Percentiles rank a stretch among this genome's conserved stretches.
phyloP scores from a whole-genome alignment of 495 filamentous ascomycete genomes.

The Penicillium arizonense region DNA sequence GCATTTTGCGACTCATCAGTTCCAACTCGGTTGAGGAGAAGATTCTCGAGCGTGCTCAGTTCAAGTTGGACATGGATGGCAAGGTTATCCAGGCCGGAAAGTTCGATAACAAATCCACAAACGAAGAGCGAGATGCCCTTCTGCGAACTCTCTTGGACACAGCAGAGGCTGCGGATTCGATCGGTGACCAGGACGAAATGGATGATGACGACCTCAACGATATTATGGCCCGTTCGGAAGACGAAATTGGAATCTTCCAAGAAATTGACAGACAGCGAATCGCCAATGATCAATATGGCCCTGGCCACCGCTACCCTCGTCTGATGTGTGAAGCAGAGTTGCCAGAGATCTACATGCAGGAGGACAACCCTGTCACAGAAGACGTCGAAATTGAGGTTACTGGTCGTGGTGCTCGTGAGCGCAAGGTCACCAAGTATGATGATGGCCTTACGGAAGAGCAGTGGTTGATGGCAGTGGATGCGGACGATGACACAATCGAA shows the following conservation, averaged over 20 bases:
- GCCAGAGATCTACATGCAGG: slow-evolving; percentile 87
- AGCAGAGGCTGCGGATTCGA: slow-evolving; percentile 79
- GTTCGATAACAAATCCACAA: slow-evolving; percentile 99
- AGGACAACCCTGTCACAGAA: slow-evolving; percentile 79
- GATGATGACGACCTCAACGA: slow-evolving; percentile 96
- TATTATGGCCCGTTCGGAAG: slow-evolving; percentile 76
- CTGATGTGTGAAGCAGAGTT: slow-evolving; percentile 86
- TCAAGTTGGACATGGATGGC: slow-evolving; percentile 98
- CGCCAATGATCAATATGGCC: slow-evolving; percentile 66
- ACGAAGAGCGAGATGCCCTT: slow-evolving; percentile 96
- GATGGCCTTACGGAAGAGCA: slow-evolving; percentile 98
- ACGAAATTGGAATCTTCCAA: slow-evolving; percentile 68
- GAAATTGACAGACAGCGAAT: slow-evolving; percentile 74
- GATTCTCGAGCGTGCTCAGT: slow-evolving; percentile 94
- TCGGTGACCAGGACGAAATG: slow-evolving; percentile 82
- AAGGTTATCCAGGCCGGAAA: slow-evolving; percentile 99
- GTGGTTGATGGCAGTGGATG: slow-evolving; percentile 89
- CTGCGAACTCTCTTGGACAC: slow-evolving; percentile 86
- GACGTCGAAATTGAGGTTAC: slow-evolving; percentile 71
- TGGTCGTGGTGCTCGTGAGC: slow-evolving; percentile 90
- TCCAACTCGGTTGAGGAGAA: slow-evolving; percentile 98
- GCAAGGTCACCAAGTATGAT: slow-evolving; percentile 91
- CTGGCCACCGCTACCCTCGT: slow-evolving; percentile 62
- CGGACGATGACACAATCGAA: slow-evolving; percentile 91
- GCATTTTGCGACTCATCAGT: slow-evolving; percentile 91